Percentiles rank a stretch among this genome's conserved stretches.
Evolutionary conservation across 1,284 basidiomycete species (phyloP).

Genomic region (Sporisorium iseilematis-ciliati): DNA sequence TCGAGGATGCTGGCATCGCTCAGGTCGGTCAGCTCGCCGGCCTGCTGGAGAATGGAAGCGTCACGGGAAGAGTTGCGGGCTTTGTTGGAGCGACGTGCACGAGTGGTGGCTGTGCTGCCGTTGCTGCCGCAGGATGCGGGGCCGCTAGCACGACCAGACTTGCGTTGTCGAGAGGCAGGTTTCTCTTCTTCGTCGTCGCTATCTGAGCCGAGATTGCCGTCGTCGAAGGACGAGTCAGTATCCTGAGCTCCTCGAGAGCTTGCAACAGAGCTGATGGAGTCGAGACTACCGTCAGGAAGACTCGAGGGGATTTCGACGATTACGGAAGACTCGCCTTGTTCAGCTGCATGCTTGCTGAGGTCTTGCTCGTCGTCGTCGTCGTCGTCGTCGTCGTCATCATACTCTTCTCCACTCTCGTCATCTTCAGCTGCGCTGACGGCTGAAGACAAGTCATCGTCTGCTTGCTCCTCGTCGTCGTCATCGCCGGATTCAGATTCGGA

Average conservation of each 20-base stretch:
- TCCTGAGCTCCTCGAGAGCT: slow-evolving; percentile 20
- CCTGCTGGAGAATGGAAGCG: slow-evolving; percentile 26
- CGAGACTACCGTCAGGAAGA: slow-evolving; percentile 22
- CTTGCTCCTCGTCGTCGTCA: slow-evolving; percentile 17
- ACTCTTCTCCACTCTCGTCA: slow-evolving; percentile 19
- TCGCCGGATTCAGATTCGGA: slow-evolving; percentile 7
- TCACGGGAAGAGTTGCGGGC: slow-evolving; percentile 17
- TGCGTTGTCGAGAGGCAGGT: slow-evolving; percentile 15
- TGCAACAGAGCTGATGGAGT: slow-evolving; percentile 13
- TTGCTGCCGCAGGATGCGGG: slow-evolving; percentile 21
- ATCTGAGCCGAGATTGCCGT: slow-evolving; percentile 3
- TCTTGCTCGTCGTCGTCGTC: slow-evolving; percentile 2
- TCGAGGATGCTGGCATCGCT: slow-evolving; percentile 48
- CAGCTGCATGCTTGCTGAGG: slow-evolving; percentile 5
- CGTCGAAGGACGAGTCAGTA: slow-evolving; percentile 39
- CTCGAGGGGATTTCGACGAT: slow-evolving; percentile 18
- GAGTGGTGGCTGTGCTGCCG: slow-evolving; percentile 29
- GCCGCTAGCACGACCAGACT: slow-evolving; percentile 32
- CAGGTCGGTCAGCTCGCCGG: slow-evolving; percentile 28
- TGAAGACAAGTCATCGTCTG: slow-evolving; percentile 29
- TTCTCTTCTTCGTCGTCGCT: slow-evolving; percentile 41
- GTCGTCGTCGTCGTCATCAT: slow-evolving; percentile 20
- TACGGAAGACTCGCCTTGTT: slow-evolving; percentile 9
- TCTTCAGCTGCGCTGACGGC: slow-evolving; percentile 23
- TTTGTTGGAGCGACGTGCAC: slow-evolving; percentile 38